Conservation (phyloP, 768 basidiomycete species). For the Porphyrellus cyaneotinctus region DNA sequence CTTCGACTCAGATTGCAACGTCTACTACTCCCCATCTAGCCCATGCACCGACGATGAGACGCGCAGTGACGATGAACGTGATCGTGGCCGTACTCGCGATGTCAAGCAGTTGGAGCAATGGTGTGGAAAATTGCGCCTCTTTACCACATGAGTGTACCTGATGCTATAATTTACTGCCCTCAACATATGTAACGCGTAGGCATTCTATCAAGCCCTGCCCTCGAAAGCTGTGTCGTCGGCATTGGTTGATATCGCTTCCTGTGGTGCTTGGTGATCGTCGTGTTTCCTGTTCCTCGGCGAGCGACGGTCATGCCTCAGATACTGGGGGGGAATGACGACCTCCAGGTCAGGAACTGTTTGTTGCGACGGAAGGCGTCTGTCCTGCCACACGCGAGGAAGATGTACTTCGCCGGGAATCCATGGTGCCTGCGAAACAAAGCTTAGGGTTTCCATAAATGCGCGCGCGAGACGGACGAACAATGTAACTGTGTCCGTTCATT, state of each 20-base stretch:
- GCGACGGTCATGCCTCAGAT: conserved; percentile 37
- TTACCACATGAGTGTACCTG: conserved; percentile 5
- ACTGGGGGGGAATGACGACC: conserved; percentile 31
- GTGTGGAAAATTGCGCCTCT: conserved; percentile 24
- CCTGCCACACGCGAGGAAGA: conserved; percentile 37
- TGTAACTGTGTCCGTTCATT: conserved; percentile 40
- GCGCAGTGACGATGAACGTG: conserved; percentile 37
- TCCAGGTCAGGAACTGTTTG: conserved; percentile 38
- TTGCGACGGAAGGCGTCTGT: conserved; percentile 34
- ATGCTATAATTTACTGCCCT: not conserved
- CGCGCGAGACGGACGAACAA: conserved; percentile 35
- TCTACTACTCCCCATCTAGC: conserved; percentile 26
- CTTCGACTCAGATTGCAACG: conserved; percentile 17
- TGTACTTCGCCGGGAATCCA: conserved; percentile 32
- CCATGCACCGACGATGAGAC: conserved; percentile 38
- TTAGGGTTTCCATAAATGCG: not conserved
- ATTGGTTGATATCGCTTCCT: not conserved
- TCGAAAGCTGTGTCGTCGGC: too few relatives aligned
- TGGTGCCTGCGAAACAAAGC: conserved; percentile 37
- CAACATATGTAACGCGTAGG: not conserved
- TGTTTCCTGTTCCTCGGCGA: conserved; percentile 13
- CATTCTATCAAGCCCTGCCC: not conserved
- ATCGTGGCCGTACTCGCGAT: conserved; percentile 39
- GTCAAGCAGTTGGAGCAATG: conserved; percentile 37
- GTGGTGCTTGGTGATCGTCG: not conserved